Conservation (phyloP, 176 grass and related monocot species). For the Carex scoparia region DNA sequence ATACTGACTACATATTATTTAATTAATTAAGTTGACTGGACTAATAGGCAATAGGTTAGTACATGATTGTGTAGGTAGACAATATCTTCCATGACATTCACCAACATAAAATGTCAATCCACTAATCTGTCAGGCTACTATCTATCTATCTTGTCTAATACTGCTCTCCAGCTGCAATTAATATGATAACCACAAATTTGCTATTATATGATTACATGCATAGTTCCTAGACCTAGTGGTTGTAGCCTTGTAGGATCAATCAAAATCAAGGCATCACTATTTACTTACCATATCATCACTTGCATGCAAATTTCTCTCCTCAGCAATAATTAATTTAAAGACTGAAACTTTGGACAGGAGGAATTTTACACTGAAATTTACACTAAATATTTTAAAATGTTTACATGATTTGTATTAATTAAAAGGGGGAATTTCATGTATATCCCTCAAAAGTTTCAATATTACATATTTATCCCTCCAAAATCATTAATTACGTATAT, state of each 20-base stretch:
- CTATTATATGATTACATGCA: background rate
- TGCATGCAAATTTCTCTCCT: background rate
- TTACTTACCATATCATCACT: background rate
- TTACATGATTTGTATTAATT: too few species aligned
- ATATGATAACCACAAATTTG: background rate
- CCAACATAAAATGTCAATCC: background rate
- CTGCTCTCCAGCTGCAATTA: background rate
- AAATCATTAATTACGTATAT: too few species aligned
- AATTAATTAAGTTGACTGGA: background rate
- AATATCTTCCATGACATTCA: background rate
- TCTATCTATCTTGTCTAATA: background rate
- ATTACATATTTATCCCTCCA: too few species aligned
- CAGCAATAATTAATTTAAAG: background rate
- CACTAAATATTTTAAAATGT: background rate
- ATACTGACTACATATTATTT: background rate
- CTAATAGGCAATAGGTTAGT: background rate
- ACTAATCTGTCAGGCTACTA: background rate
- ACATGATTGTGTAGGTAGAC: background rate
- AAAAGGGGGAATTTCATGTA: too few species aligned
- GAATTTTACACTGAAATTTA: background rate
- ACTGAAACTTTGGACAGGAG: too few species aligned
- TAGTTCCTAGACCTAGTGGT: background rate
- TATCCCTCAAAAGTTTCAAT: too few species aligned
- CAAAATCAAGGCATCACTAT: background rate
- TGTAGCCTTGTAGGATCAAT: background rate